phyloP scores from a whole-genome alignment of 1,284 basidiomycete genomes.

The Clitocybe nebularis region DNA sequence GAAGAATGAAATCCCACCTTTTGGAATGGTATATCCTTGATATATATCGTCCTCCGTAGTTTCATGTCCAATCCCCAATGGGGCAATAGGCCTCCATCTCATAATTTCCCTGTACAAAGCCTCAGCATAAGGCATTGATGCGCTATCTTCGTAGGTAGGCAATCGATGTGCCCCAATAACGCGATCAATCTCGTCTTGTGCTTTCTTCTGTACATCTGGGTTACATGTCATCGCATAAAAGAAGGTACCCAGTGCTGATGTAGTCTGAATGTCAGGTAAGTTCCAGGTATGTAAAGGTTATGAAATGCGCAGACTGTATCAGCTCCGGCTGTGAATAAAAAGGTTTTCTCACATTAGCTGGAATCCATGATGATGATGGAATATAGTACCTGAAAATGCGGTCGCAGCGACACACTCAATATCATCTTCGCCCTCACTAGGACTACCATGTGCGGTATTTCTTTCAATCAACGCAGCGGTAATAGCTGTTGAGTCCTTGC shows the following conservation, averaged over 20 bases:
- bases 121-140: slow-evolving; percentile 16
- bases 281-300: background rate
- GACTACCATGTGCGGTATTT: background rate
- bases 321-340: background rate
- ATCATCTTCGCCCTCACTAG: slow-evolving; percentile 5
- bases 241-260: background rate
- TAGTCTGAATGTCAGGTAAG: background rate
- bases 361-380: too few species aligned
- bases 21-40: slow-evolving; percentile 26
- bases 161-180: background rate
- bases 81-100: slow-evolving; percentile 26
- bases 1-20: slow-evolving; percentile 17
- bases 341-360: too few species aligned
- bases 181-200: background rate
- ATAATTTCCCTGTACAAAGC: slow-evolving; percentile 20
- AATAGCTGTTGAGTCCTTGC: slow-evolving; percentile 3
- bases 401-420: slow-evolving; percentile 13
- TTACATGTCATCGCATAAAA: background rate
- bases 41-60: slow-evolving; percentile 26
- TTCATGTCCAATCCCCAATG: slow-evolving; percentile 23
- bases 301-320: background rate
- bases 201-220: background rate
- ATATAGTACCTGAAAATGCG: slow-evolving; percentile 14
- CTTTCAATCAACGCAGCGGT: slow-evolving; percentile 10
- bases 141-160: slow-evolving; percentile 14